Conservation (phyloP, 2,329 filamentous ascomycete genomes). For the Esteya vermicola region DNA sequence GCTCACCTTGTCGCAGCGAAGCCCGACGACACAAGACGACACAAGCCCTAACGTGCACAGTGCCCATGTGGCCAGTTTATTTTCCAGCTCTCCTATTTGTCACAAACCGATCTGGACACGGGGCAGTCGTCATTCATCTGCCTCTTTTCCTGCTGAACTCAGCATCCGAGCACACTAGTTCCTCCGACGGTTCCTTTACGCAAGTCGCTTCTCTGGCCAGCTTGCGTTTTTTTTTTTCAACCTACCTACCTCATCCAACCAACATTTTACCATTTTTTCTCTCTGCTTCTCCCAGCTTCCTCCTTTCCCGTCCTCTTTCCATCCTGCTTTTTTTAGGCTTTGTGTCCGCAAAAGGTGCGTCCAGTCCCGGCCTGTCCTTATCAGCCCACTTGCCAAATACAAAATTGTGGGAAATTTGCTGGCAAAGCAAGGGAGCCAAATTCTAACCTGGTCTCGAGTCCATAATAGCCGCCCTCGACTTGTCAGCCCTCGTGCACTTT, state of each 20-base stretch:
- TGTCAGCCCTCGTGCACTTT: too few species aligned
- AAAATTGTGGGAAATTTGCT: too few species aligned
- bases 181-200: not conserved
- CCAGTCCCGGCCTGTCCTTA: not conserved
- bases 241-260: not conserved
- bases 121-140: slow-evolving; percentile 8
- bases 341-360: not conserved
- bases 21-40: too few species aligned
- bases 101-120: slow-evolving; percentile 2
- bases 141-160: slow-evolving; percentile 2
- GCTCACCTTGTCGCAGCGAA: too few species aligned
- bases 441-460: too few species aligned
- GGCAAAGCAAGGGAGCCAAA: too few species aligned
- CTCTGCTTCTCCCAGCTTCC: not conserved
- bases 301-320: not conserved
- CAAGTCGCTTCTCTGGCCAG: not conserved
- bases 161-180: not conserved
- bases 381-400: not conserved
- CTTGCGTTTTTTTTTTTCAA: not conserved
- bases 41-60: slow-evolving; percentile 3
- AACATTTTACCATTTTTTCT: too few species aligned
- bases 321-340: too few species aligned
- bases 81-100: slow-evolving; percentile 3
- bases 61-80: not conserved
- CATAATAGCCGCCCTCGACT: too few species aligned